Percentiles rank a stretch among this genome's conserved stretches.
Conservation (phyloP, 139 green algal species). For the Volvox reticuliferus region DNA sequence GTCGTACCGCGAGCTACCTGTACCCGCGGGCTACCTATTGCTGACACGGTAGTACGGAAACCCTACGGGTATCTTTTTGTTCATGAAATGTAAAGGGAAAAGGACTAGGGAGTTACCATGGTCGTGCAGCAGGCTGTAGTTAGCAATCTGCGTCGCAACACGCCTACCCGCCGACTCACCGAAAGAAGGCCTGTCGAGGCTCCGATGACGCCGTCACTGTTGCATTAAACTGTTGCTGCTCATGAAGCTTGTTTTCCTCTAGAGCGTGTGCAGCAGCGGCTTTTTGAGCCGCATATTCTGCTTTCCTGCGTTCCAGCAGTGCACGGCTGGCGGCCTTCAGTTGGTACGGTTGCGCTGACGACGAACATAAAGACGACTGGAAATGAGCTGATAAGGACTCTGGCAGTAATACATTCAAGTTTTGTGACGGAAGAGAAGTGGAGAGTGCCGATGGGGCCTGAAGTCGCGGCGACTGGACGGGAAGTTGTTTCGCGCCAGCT, state of each 20-base stretch:
- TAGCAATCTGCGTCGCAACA: no score
- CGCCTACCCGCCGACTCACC: neutral
- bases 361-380: neutral
- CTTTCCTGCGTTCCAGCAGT: neutral
- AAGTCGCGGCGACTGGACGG: neutral
- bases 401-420: no score
- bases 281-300: neutral
- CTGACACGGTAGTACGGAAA: no score
- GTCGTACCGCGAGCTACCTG: no score
- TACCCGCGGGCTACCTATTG: no score
- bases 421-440: no score
- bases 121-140: no score
- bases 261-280: no score
- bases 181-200: neutral
- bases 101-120: no score
- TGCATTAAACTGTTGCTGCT: no score
- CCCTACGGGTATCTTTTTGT: no score
- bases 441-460: neutral
- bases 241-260: neutral
- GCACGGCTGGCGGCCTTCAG: neutral
- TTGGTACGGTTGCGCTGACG: neutral
- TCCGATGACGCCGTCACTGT: neutral
- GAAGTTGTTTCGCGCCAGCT: neutral
- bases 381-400: neutral
- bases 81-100: no score